A percentile compares a stretch with the other conserved stretches of the same genome.
Evolutionary conservation across 495 filamentous ascomycete species (phyloP).

Genomic region (Sphaerosporella brunnea): DNA sequence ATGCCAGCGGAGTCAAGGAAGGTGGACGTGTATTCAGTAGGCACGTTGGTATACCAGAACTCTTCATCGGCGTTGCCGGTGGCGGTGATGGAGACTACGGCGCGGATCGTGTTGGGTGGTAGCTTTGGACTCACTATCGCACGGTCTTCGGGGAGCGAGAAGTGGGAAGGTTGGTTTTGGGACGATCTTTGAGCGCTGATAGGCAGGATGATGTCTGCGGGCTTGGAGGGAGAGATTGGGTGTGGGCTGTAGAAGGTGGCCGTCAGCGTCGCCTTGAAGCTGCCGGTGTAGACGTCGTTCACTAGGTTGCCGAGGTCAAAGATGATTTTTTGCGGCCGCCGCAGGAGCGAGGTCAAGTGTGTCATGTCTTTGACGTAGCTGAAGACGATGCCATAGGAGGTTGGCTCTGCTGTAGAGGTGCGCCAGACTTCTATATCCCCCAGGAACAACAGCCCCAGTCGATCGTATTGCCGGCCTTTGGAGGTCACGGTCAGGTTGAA

Average conservation of each 20-base stretch:
- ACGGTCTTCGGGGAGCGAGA: constrained; percentile 47
- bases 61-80: constrained; percentile 66
- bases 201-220: constrained; percentile 54
- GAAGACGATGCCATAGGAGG: constrained; percentile 26
- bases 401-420: constrained; percentile 77
- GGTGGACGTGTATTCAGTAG: constrained; percentile 42
- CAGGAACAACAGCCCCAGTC: constrained; percentile 63
- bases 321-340: constrained; percentile 50
- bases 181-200: constrained; percentile 46
- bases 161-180: constrained; percentile 42
- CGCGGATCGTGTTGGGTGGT: constrained; percentile 45
- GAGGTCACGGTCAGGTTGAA: constrained; percentile 72
- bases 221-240: constrained; percentile 22
- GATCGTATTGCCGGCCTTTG: constrained; percentile 59
- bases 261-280: constrained; percentile 66
- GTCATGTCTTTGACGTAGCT: constrained; percentile 77
- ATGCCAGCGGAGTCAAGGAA: constrained; percentile 43
- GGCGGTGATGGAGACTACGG: constrained; percentile 57
- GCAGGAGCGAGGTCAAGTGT: constrained; percentile 50
- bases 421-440: constrained; percentile 68
- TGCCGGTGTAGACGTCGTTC: constrained; percentile 55
- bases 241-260: constrained; percentile 49
- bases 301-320: constrained; percentile 72
- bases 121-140: constrained; percentile 31
- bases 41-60: constrained; percentile 79